Percentiles rank a stretch among this genome's conserved stretches.
phyloP scores from a whole-genome alignment of 495 filamentous ascomycete species.

The Apodospora peruviana region DNA sequence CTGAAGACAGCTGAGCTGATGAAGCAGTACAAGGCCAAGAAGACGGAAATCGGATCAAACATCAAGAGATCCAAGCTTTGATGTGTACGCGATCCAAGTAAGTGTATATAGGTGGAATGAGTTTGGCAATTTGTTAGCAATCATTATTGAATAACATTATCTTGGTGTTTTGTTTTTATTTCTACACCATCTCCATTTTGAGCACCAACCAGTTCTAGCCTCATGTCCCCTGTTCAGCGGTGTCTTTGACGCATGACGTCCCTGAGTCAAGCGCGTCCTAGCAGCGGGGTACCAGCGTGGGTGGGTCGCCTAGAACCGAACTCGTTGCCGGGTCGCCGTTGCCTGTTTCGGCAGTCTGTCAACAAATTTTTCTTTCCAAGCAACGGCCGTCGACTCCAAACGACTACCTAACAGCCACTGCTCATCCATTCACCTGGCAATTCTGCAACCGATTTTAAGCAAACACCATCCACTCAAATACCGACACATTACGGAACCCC shows the following conservation, averaged over 20 bases:
- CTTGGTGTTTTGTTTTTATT: not conserved
- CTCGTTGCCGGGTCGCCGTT: conserved; percentile 20
- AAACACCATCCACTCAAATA: no score
- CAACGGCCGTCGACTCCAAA: no score
- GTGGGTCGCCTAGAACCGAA: not conserved
- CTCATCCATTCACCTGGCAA: no score
- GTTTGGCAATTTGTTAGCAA: not conserved
- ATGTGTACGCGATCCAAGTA: not conserved
- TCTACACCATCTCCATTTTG: not conserved
- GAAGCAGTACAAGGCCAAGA: conserved; percentile 50
- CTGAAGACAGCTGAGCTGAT: conserved; percentile 61
- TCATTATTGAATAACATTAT: no score
- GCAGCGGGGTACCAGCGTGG: not conserved
- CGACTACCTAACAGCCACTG: no score
- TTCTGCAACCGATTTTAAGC: no score
- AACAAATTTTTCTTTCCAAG: conserved; percentile 20
- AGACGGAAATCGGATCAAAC: conserved; percentile 43
- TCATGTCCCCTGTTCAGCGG: no score
- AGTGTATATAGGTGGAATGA: not conserved
- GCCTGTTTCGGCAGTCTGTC: conserved; percentile 22
- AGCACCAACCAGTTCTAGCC: not conserved
- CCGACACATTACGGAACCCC: no score
- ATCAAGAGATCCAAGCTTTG: conserved; percentile 47
- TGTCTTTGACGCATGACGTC: no score
- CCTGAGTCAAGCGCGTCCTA: no score